A percentile compares a stretch with the other conserved stretches of the same genome.
Evolutionary conservation across 2,329 filamentous ascomycete species (phyloP).

Genomic region (Ascochyta clinopodiicola): DNA sequence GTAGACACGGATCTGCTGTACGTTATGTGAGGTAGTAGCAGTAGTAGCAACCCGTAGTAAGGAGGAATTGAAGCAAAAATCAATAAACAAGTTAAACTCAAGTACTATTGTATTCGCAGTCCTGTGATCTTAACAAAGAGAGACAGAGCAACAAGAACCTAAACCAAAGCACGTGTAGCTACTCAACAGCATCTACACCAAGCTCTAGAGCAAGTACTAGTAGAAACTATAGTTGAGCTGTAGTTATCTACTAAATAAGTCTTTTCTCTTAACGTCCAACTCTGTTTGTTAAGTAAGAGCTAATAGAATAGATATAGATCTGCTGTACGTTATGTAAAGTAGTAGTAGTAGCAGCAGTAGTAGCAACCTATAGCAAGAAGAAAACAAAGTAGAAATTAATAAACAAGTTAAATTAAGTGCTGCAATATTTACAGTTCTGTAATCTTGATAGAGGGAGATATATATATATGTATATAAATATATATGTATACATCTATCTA

Average conservation of each 20-base stretch:
- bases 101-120: no score
- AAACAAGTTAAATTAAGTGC: no score
- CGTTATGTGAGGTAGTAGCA: slow-evolving; percentile 18
- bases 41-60: background rate
- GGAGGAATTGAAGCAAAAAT: no score
- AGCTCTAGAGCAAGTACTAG: slow-evolving; percentile 82
- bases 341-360: background rate
- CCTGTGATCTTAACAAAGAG: no score
- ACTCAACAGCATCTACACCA: slow-evolving; percentile 91
- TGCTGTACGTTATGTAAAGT: slow-evolving; percentile 26
- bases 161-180: slow-evolving; percentile 92
- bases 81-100: no score
- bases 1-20: slow-evolving; percentile 27
- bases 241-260: slow-evolving; percentile 89
- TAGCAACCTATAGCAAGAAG: background rate
- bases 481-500: no score
- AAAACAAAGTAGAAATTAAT: no score
- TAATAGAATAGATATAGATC: slow-evolving; percentile 22
- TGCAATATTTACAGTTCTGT: no score
- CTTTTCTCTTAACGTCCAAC: background rate
- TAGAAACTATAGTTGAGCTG: slow-evolving; percentile 97
- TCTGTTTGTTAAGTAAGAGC: background rate
- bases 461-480: no score
- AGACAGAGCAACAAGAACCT: slow-evolving; percentile 69
- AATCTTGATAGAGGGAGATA: no score